These are phyloP conservation scores for Haberlea rhodopensis DNA, from an alignment of 257 asterid genomes.

Conservation along the genomic window DNA sequence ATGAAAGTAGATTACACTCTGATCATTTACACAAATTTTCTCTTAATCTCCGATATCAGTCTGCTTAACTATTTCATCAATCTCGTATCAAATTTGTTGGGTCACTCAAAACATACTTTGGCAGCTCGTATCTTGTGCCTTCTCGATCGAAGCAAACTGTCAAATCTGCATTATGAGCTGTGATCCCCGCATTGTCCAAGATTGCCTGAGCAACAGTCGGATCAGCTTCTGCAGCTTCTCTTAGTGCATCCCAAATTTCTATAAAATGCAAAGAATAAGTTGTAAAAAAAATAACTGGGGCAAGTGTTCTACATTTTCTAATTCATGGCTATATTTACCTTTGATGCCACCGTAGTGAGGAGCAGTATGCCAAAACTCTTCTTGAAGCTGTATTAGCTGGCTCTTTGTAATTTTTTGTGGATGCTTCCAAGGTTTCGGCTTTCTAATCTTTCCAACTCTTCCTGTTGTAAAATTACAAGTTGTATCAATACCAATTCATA, in stretches of 20 bases:
- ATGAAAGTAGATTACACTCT: neutral
- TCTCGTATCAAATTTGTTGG: slow-evolving; percentile 67
- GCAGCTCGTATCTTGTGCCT: slow-evolving; percentile 76
- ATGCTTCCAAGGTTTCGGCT: slow-evolving; percentile 85
- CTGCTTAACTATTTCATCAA: slow-evolving; percentile 22
- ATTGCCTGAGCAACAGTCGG: slow-evolving; percentile 54
- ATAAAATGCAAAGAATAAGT: neutral
- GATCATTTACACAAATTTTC: slow-evolving; percentile 1
- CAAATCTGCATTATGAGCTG: slow-evolving; percentile 58
- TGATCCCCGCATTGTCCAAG: slow-evolving; percentile 65
- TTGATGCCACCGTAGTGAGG: slow-evolving; percentile 83
- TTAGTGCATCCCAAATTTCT: slow-evolving; percentile 85
- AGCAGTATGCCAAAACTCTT: slow-evolving; percentile 93
- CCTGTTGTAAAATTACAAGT: slow-evolving; percentile 28
- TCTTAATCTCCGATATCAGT: neutral
- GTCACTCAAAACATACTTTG: slow-evolving; percentile 77
- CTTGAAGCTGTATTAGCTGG: slow-evolving; percentile 72
- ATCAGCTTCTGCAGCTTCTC: slow-evolving; percentile 82
- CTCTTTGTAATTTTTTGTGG: slow-evolving; percentile 80
- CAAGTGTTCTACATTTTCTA: neutral
- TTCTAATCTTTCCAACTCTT: slow-evolving; percentile 43
- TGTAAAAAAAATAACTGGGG: neutral
- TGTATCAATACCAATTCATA: neutral
- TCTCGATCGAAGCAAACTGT: slow-evolving; percentile 71
- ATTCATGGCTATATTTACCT: slow-evolving; percentile 35